Evolutionary conservation across 352 stramenopile species (phyloP), one percentile per base, ranked within the genome.

Genomic region (Pythium angustatum): DNA sequence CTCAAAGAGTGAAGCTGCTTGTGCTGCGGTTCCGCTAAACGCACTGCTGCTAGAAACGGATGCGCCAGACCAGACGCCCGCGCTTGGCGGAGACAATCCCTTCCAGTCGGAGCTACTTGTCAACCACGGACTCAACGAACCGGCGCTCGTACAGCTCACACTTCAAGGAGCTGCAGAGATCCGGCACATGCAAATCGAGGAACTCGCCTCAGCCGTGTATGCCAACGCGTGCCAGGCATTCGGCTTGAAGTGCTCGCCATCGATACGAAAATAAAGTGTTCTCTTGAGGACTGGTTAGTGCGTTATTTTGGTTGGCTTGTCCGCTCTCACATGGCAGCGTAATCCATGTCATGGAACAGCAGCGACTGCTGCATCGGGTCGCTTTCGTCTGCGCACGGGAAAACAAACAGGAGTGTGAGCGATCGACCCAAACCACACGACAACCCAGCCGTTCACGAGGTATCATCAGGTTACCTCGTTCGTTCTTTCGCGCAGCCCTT

Each of bases 31-130:
- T 30, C 83, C 83, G 14, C 17, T 89, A 7, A 54, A 71, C 12
- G 31, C 74, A 2, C 61, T 94, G 50, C 50, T 94, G 28, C 62
- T 94, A 11, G 85, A 94, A 63, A 94, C 83, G 0, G 85, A 94
- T 38, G 72, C 83, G 5, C 85, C 85, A 2, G 82, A 94, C 26
- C 85, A 94, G 73, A 40, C 66, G 30, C 81, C 81, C 12, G 47
- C 55, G 17, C 19, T 58, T 19, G 3, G 36, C 15, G 50, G 3
- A 19, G 48, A 40, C 45, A 19, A 54, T 21, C 2, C 36, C 22
- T 62, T 44, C 19, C 11, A 55, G 6, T 33, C 17, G 30, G 44
- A 15, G 38, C 53, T 21, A 12, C 47, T 62, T 36, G 49, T 30
- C 40, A 62, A 58, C 9, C 68, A 67, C 1, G 48, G 22, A 30